Base-by-base conservation (phyloP, 164 flowering plant species). In the Kingdonia uniflora region DNA sequence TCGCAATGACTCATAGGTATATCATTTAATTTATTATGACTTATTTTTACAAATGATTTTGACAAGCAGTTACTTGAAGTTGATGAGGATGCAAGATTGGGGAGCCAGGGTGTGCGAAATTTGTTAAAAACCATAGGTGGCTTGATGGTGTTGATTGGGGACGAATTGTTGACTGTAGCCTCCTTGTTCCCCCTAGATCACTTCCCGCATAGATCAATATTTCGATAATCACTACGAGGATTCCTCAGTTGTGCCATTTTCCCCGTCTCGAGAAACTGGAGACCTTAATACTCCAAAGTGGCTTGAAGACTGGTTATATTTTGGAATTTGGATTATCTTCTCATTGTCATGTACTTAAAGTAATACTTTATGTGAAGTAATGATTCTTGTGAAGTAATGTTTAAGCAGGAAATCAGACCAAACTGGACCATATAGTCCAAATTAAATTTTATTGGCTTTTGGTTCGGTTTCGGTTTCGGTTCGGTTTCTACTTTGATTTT, bases 241-340 rank as follows among this genome's bases (percentile, higher is more conserved):
- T 26, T 48, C 51, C 42, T 49, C 71, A 15, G 19, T 57, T 54
- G 56, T 74, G 40, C 57, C 52, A 7, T 53, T 21, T 64, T 75
- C 82, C 16, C 74, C 78, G 8, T 59, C 65, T 29, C 62, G 17
- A 39, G 78, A 74, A 35, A 47, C 22, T 15, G 75, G 64, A 55
- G 82, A 73, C 42, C 74, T 71, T 16, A 63, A 74, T 58, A 56
- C 71, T 44, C 76, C 78, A 29, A 89, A 91, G 58, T 85, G 95
- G 96, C 80, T 90, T 14, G 91, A 87, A 57, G 95, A 85, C 47
- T 90, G 97, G 97, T 90, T n/a, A n/a, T n/a, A n/a, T n/a, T n/a
- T n/a, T n/a, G n/a, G n/a, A n/a, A n/a, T n/a, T n/a, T n/a, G n/a
- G n/a, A n/a, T n/a, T n/a, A n/a, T n/a, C n/a, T n/a, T n/a, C n/a